A percentile compares a stretch with the other conserved stretches of the same genome.
phyloP scores from a whole-genome alignment of 1,284 basidiomycete species.

The Termitomyces sp. region DNA sequence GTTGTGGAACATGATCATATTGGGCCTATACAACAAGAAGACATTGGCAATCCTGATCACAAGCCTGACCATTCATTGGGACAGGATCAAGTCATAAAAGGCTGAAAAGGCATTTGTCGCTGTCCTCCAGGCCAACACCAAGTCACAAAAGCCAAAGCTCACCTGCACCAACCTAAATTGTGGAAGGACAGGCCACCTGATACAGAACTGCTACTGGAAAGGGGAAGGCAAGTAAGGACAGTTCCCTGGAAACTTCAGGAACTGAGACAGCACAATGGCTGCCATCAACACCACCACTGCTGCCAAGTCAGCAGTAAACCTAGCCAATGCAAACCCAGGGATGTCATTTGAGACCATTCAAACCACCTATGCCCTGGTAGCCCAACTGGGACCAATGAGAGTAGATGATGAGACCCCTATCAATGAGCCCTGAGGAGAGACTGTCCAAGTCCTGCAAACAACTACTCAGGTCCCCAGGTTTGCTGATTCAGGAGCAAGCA shows the following conservation, averaged over 20 bases:
- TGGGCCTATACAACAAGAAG: background rate
- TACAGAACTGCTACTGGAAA: constrained; percentile 21
- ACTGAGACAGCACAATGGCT: background rate
- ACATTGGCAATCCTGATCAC: constrained; percentile 15
- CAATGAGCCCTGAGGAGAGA: background rate
- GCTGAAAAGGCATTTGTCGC: background rate
- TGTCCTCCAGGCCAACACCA: constrained; percentile 2
- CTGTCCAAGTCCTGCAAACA: no score
- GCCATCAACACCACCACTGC: background rate
- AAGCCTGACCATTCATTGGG: constrained; percentile 13
- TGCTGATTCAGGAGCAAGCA: no score
- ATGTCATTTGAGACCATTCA: background rate
- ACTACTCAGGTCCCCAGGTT: fast-evolving
- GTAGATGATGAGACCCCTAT: background rate
- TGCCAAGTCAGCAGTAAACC: background rate
- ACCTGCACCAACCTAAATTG: constrained; percentile 14
- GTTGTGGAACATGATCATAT: constrained; percentile 17
- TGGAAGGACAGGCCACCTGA: constrained; percentile 14
- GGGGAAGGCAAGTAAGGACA: constrained; percentile 25
- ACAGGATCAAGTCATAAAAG: background rate
- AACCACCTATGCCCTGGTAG: background rate
- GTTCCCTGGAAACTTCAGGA: constrained; percentile 17
- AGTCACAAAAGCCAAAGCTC: background rate
- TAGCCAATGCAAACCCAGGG: background rate
- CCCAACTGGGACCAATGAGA: background rate